A percentile compares a stretch with the other conserved stretches of the same genome.
Conservation (phyloP, 805 yeast species). For the Kuraishia molischiana region DNA sequence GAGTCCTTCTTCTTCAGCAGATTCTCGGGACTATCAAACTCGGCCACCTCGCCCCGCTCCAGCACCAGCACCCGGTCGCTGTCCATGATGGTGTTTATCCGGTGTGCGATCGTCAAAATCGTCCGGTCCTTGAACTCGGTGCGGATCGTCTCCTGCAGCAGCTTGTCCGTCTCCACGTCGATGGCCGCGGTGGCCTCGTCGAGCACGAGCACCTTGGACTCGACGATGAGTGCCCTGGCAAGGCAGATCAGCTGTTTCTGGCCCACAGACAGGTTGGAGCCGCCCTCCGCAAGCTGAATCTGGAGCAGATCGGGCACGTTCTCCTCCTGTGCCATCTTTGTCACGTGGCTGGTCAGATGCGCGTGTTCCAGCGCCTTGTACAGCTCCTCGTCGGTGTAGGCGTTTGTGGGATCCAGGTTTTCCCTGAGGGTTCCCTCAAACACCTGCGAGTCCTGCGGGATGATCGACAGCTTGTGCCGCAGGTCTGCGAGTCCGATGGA, state of each 20-base stretch:
- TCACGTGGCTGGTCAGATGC: conserved; percentile 61
- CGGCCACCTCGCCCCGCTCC: conserved; percentile 67
- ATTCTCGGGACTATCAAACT: conserved; percentile 62
- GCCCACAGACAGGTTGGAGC: conserved; percentile 72
- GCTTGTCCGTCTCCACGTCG: conserved; percentile 74
- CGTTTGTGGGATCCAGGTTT: conserved; percentile 75
- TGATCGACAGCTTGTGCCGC: conserved; percentile 69
- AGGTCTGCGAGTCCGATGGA: conserved; percentile 68
- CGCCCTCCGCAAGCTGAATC: conserved; percentile 21
- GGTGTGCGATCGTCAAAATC: conserved; percentile 76
- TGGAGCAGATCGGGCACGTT: conserved; percentile 13
- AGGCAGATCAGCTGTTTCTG: conserved; percentile 82
- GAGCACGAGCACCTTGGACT: conserved; percentile 53
- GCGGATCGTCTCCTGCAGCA: conserved; percentile 72
- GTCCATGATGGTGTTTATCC: conserved; percentile 75
- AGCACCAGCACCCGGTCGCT: conserved; percentile 70
- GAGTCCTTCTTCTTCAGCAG: conserved; percentile 59
- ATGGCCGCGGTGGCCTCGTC: conserved; percentile 91
- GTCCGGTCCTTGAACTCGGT: conserved; percentile 67
- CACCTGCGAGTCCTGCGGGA: conserved; percentile 92
- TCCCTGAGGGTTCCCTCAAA: conserved; percentile 81
- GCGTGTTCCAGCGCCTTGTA: conserved; percentile 76
- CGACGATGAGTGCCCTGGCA: conserved; percentile 65
- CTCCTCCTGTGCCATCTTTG: conserved; percentile 36
- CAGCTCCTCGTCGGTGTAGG: conserved; percentile 63